These are phyloP conservation scores for Microbotryum silenes-acaulis DNA, from an alignment of 1,284 basidiomycete genomes.

Conservation along the genomic window DNA sequence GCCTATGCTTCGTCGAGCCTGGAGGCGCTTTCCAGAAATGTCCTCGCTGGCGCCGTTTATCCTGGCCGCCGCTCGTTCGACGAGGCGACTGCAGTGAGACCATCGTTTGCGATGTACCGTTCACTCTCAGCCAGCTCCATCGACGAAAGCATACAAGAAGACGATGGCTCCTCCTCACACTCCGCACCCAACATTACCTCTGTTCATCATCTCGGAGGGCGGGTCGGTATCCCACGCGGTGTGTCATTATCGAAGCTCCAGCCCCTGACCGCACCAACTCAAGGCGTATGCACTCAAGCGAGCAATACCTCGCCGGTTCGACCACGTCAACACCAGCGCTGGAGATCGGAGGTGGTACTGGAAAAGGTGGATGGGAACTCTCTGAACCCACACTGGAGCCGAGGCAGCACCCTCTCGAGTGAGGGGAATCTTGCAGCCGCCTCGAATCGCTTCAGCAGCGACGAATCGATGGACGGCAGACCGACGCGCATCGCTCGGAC, in stretches of 20 bases:
- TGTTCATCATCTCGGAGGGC: not conserved
- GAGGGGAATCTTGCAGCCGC: conserved; percentile 55
- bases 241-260: not conserved
- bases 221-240: not conserved
- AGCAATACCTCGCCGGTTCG: not conserved
- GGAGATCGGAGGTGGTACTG: conserved; percentile 29
- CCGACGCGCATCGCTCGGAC: conserved; percentile 60
- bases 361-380: conserved; percentile 1
- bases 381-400: not conserved
- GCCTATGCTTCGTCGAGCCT: not conserved
- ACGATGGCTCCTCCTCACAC: not conserved
- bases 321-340: conserved; percentile 25
- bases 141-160: not conserved
- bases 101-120: conserved; percentile 3
- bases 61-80: conserved; percentile 3
- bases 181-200: not conserved
- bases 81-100: not conserved
- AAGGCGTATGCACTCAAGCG: not conserved
- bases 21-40: not conserved
- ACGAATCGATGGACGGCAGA: conserved; percentile 42
- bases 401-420: conserved; percentile 45
- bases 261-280: not conserved
- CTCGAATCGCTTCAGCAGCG: too few relatives aligned
- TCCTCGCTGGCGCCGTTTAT: not conserved
- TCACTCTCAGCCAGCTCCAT: not conserved